Base-by-base conservation (phyloP, 2,329 filamentous ascomycete genomes). In the Neonectria ditissima region DNA sequence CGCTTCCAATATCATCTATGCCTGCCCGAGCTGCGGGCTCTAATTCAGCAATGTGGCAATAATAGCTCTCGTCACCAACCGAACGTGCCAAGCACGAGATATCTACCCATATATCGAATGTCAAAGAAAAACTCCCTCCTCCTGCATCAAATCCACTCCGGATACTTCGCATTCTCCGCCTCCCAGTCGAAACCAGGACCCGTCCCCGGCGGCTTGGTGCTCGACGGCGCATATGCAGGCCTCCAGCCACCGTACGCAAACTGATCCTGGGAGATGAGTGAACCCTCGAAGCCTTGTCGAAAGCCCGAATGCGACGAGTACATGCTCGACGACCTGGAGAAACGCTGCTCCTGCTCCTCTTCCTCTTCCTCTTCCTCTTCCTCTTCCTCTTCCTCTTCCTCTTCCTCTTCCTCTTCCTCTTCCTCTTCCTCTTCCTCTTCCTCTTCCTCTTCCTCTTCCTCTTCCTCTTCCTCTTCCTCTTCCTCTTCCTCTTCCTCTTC, bases 281-380 rank as follows among this genome's bases (percentile, higher is more conserved):
- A 20, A 3, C n/a, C n/a, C 2, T 4, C 16, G 37, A 20, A 13
- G 16, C 30, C 48, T 5, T 24, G 20, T 16, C 55, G 60, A 26
- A 62, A 58, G 3, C 48, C 60, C 20, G 54, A 24, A 22, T 53
- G 32, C 14, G 62, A 34, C 18, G 69, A 73, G 58, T 72, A 73
- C 2, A 69, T 13, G 18, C 70, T 73, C 18, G 70, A 73, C 4
- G 63, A n/a, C 20, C 52, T 24, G 5, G 45, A 54, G 41, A 53
- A n/a, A n/a, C n/a, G n/a, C n/a, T n/a, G n/a, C 16, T 9, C 16
- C 18, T 51, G 28, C 16, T 32, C 3, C 13, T 20, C 32, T 30
- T 39, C 16, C 26, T 13, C 24, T 26, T 26, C 4, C 24, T 26
- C 24, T 10, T 9, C n/a, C 16, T 9, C 16, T 13, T 51, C 18